Conservation (phyloP, 2,329 filamentous ascomycete genomes). For the Pyrenochaeta sp. region DNA sequence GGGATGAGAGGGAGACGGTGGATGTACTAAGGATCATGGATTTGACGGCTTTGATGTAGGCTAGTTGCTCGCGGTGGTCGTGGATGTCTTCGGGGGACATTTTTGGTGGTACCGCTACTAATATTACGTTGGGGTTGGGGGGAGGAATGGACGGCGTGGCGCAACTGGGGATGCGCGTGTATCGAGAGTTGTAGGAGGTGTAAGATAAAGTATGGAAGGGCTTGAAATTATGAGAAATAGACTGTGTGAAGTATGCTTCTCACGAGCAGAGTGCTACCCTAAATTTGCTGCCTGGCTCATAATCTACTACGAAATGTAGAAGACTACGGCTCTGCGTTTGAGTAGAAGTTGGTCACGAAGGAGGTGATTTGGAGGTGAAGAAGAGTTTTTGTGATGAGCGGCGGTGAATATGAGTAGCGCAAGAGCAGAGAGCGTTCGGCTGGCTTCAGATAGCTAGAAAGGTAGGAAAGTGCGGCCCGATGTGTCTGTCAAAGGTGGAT, state of each 20-base stretch:
- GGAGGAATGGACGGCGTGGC: too few species aligned
- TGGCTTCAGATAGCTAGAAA: too few species aligned
- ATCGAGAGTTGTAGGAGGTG: neutral
- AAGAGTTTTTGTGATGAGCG: too few species aligned
- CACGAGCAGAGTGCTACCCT: too few species aligned
- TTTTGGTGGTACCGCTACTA: neutral
- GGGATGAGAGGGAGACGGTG: neutral
- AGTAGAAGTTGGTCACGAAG: neutral
- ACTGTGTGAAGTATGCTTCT: too few species aligned
- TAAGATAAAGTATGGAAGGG: neutral
- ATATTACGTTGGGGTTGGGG: too few species aligned
- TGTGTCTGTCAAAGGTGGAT: neutral
- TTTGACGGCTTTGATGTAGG: constrained; percentile 4
- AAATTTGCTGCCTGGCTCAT: neutral
- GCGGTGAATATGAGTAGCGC: neutral
- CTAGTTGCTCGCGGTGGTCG: constrained; percentile 1
- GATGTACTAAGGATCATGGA: constrained; percentile 1
- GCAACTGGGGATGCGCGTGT: too few species aligned
- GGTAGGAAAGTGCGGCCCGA: too few species aligned
- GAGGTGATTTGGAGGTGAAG: too few species aligned
- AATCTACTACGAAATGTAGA: neutral
- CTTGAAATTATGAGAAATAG: too few species aligned
- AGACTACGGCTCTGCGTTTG: neutral
- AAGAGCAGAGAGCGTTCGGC: neutral
- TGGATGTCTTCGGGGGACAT: constrained; percentile 5